These are phyloP conservation scores for Lodderomyces parapsilosis DNA, from an alignment of 1,139 yeast species.

Conservation along the genomic window DNA sequence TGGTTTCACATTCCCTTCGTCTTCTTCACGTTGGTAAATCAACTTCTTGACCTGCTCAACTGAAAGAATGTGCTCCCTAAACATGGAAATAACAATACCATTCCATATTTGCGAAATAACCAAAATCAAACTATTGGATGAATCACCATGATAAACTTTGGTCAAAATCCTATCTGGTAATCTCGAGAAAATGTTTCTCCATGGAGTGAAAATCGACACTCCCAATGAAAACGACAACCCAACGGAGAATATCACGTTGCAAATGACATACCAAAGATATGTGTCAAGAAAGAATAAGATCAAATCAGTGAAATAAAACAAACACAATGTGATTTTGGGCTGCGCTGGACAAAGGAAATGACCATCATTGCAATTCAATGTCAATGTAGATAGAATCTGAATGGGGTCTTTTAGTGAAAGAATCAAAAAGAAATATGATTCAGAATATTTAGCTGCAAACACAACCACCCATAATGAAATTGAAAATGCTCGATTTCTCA, in stretches of 20 bases:
- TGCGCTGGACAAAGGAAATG: constrained; percentile 56
- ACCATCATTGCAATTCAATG: constrained; percentile 61
- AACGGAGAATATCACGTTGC: constrained; percentile 74
- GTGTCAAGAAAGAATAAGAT: constrained; percentile 80
- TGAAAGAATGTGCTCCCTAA: constrained; percentile 74
- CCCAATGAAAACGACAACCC: constrained; percentile 70
- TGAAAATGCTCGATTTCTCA: constrained; percentile 56
- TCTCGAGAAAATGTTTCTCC: constrained; percentile 77
- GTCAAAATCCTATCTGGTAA: constrained; percentile 72
- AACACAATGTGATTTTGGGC: constrained; percentile 51
- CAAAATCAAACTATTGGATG: constrained; percentile 31
- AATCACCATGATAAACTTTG: constrained; percentile 53
- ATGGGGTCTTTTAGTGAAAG: constrained; percentile 79
- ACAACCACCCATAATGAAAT: constrained; percentile 66
- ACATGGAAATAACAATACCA: constrained; percentile 71
- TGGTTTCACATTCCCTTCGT: constrained; percentile 42
- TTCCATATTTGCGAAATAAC: constrained; percentile 78
- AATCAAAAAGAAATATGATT: constrained; percentile 79
- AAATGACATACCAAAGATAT: constrained; percentile 83
- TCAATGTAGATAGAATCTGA: constrained; percentile 60
- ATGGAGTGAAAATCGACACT: constrained; percentile 79
- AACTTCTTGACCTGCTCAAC: constrained; percentile 64
- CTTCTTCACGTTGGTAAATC: constrained; percentile 44
- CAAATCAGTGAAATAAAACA: constrained; percentile 66
- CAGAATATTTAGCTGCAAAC: constrained; percentile 69